phyloP scores from a whole-genome alignment of 805 yeast species.

The Lipomyces sp. region DNA sequence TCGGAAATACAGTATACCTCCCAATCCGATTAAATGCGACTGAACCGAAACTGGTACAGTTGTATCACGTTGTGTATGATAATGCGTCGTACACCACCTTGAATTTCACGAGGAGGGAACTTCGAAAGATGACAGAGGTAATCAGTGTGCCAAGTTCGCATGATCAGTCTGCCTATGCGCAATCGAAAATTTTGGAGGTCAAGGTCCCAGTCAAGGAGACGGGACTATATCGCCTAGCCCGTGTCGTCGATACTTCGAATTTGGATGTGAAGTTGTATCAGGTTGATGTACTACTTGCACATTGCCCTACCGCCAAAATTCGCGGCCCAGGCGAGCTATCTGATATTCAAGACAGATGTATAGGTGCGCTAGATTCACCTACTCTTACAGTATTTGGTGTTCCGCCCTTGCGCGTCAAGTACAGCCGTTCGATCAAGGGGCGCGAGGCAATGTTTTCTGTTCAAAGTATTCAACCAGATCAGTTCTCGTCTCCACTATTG shows the following conservation, averaged over 20 bases:
- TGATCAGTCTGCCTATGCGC: conserved; percentile 16
- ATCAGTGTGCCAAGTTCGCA: conserved; percentile 25
- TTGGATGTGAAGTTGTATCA: conserved; percentile 63
- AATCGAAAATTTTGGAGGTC: conserved; percentile 49
- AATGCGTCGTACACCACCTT: conserved; percentile 54
- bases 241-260: conserved; percentile 66
- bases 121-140: conserved; percentile 48
- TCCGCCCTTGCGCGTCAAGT: conserved; percentile 70
- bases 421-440: conserved; percentile 46
- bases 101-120: conserved; percentile 62
- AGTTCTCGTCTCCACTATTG: conserved; percentile 39
- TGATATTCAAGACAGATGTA: conserved; percentile 57
- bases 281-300: conserved; percentile 67
- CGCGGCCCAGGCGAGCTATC: conserved; percentile 41
- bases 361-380: conserved; percentile 60
- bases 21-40: conserved; percentile 86
- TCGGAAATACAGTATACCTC: conserved; percentile 49
- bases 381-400: conserved; percentile 69
- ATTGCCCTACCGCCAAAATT: conserved; percentile 77
- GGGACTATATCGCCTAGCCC: conserved; percentile 75
- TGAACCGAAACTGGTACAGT: conserved; percentile 67
- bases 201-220: conserved; percentile 68
- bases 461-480: conserved; percentile 37
- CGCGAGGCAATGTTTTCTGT: conserved; percentile 40
- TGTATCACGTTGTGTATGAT: conserved; percentile 63